Evolutionary conservation across 441 rosid genomes (phyloP).

Genomic region (Dalechampia spathulata): DNA sequence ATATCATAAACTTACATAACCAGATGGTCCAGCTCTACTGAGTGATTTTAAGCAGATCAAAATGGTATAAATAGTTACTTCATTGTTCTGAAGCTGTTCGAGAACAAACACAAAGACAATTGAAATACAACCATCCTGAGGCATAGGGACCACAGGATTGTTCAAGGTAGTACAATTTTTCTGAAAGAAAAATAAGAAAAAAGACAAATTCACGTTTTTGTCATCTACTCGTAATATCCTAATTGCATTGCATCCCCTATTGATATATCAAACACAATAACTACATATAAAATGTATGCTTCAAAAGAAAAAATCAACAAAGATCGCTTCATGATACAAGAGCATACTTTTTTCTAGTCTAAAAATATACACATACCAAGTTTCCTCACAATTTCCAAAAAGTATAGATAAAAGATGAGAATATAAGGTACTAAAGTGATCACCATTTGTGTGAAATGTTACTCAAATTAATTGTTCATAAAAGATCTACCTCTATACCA

Average conservation of each 20-base stretch:
- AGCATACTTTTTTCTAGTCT: no score
- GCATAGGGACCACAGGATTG: neutral
- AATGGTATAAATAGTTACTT: neutral
- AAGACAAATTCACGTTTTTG: no score
- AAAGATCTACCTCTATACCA: constrained; percentile 57
- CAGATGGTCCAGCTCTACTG: neutral
- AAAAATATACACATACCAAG: no score
- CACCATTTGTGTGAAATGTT: neutral
- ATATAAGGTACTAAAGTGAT: neutral
- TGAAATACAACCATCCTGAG: neutral
- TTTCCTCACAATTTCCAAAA: no score
- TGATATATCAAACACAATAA: neutral
- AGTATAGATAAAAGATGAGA: neutral
- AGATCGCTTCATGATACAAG: neutral
- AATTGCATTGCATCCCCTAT: neutral
- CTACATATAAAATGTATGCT: neutral
- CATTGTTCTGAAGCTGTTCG: neutral
- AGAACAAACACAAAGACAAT: neutral
- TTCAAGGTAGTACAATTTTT: neutral
- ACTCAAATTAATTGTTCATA: constrained; percentile 1
- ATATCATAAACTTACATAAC: neutral
- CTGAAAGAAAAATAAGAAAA: no score
- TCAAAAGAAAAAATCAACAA: neutral
- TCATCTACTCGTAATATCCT: no score
- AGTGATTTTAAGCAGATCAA: neutral